A percentile compares a stretch with the other conserved stretches of the same genome.
Conservation (phyloP, 331 rosid genomes). For the Pyracantha coccinea region DNA sequence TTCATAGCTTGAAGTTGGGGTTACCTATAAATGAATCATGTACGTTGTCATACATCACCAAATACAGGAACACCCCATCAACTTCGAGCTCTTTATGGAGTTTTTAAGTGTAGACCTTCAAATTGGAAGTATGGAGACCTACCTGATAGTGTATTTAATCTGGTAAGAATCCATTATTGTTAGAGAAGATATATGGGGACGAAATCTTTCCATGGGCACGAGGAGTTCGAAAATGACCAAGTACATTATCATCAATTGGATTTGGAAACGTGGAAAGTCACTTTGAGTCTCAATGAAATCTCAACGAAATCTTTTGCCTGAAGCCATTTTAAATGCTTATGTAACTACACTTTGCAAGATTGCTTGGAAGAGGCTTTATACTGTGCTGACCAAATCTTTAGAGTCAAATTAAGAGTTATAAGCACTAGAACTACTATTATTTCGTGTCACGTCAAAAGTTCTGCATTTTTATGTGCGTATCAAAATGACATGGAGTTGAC, state of each 20-base stretch:
- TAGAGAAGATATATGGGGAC: background rate
- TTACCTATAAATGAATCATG: background rate
- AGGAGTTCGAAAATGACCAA: background rate
- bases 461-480: background rate
- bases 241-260: background rate
- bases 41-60: background rate
- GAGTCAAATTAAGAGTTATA: background rate
- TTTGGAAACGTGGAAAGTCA: background rate
- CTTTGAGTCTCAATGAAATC: background rate
- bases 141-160: background rate
- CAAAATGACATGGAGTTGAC: background rate
- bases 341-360: background rate
- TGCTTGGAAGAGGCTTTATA: background rate
- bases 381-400: background rate
- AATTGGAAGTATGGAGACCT: background rate
- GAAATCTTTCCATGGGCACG: background rate
- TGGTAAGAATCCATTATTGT: background rate
- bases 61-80: background rate
- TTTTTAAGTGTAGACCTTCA: background rate
- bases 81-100: background rate
- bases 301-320: background rate
- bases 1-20: background rate
- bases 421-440: background rate
- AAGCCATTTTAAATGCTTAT: background rate
- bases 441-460: slow-evolving; percentile 4